Evolutionary conservation across 2,329 filamentous ascomycete genomes (phyloP).

Genomic region (Waltergamsia citrina): DNA sequence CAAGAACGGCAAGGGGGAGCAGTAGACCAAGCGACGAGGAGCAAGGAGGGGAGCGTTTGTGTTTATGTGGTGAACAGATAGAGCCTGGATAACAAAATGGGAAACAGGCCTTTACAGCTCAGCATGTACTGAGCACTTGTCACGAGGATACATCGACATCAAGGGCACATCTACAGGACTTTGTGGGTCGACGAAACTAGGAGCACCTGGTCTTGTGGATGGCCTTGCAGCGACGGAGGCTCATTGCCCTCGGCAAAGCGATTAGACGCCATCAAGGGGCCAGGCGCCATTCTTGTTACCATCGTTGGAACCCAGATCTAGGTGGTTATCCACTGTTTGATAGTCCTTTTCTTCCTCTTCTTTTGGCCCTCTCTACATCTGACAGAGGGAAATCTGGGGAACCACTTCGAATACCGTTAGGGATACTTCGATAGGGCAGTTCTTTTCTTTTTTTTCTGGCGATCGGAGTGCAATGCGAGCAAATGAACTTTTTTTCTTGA

Average conservation of each 20-base stretch:
- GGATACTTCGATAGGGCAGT: conserved; percentile 7
- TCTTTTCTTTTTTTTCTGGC: conserved; percentile 23
- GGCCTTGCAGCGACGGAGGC: too few species aligned
- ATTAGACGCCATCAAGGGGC: too few species aligned
- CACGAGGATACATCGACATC: neutral
- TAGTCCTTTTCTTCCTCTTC: conserved; percentile 5
- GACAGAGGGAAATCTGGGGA: conserved; percentile 4
- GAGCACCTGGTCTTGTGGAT: neutral
- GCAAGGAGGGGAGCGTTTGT: too few species aligned
- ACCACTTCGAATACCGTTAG: conserved; percentile 15
- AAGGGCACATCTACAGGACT: too few species aligned
- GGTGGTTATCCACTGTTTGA: neutral
- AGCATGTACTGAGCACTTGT: neutral
- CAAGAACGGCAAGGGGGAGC: neutral
- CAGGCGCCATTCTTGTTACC: too few species aligned
- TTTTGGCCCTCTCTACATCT: conserved; percentile 9
- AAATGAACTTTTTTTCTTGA: conserved; percentile 13
- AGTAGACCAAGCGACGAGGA: neutral
- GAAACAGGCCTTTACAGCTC: neutral
- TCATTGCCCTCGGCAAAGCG: too few species aligned
- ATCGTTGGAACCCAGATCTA: neutral
- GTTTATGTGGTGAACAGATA: neutral
- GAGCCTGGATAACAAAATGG: neutral
- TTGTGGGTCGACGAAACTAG: too few species aligned
- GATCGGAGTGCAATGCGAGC: conserved; percentile 40